phyloP scores from a whole-genome alignment of 2,329 filamentous ascomycete species.

The Pestalotiopsis sp. region DNA sequence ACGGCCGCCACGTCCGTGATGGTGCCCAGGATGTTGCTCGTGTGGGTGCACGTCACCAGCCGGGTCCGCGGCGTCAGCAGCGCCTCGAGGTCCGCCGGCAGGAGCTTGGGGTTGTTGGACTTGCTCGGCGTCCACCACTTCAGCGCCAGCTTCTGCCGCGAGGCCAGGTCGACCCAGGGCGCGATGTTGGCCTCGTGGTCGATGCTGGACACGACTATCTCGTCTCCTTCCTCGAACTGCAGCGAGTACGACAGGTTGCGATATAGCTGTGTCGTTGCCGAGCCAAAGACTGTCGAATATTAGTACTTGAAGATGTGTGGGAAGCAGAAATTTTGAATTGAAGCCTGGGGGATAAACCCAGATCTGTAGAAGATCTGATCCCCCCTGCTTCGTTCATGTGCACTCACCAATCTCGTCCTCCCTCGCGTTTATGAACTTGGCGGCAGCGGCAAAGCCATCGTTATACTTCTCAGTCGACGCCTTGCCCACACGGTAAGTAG shows the following conservation, averaged over 20 bases:
- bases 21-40: slow-evolving; percentile 73
- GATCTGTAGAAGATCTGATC: neutral
- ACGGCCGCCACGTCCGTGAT: slow-evolving; percentile 66
- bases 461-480: slow-evolving; percentile 62
- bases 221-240: slow-evolving; percentile 57
- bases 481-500: slow-evolving; percentile 64
- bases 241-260: slow-evolving; percentile 68
- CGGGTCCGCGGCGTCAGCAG: slow-evolving; percentile 67
- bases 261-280: slow-evolving; percentile 76
- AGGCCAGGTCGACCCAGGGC: slow-evolving; percentile 71
- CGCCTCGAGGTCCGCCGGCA: slow-evolving; percentile 54
- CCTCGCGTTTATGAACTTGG: slow-evolving; percentile 70
- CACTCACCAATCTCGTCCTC: slow-evolving; percentile 64
- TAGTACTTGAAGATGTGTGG: neutral
- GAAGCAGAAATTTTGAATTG: neutral
- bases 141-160: slow-evolving; percentile 59
- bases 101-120: slow-evolving; percentile 63
- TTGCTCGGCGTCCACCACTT: slow-evolving; percentile 69
- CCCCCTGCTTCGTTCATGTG: neutral
- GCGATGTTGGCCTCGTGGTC: slow-evolving; percentile 81
- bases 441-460: slow-evolving; percentile 65
- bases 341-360: neutral
- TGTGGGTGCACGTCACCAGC: slow-evolving; percentile 74
- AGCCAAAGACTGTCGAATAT: slow-evolving; percentile 59
- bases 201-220: slow-evolving; percentile 71